Base-by-base conservation (phyloP, 1,139 yeast genomes). In the Hyphopichia wangnamkhiaoensis region DNA sequence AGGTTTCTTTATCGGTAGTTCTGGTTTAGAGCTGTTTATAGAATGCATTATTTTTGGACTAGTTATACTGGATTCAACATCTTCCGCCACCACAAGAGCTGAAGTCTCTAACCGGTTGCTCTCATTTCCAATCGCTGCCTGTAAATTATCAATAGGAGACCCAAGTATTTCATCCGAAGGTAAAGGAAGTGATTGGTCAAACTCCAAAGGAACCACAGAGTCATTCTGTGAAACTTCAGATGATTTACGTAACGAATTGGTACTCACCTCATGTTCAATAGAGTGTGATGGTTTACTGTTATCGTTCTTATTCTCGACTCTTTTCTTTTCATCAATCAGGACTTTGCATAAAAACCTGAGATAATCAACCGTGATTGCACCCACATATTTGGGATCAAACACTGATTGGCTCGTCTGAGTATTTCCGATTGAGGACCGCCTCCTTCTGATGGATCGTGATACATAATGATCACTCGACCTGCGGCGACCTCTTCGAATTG, bases 301-400 rank as follows among this genome's bases (percentile, higher is more conserved):
- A 9, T 9, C 14, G 13, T 14, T 25, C n/a, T 10, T 7, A 5
- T 25, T 10, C 24, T 21, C 24, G 28, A 25, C 13, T 52, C 59
- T 27, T 42, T 48, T 41, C 30, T 47, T 46, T 34, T 58, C 61
- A 20, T 56, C 56, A 6, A 59, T 45, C 43, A 61, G 59, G 1
- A 66, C 65, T 35, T 58, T 54, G 39, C 75, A 68, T 36, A 70
- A 61, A 24, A 59, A 60, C 33, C 66, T 50, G 35, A 71, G 53
- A 37, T 65, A 71, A 33, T 68, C 74, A 5, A 65, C 52, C 0
- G 75, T 69, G 5, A 71, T 56, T 1, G 74, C 69, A 0, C 76
- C 76, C 6, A 57, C 52, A 44, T 70, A 70, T 10, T 54, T 58
- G 0, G 65, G 55, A 29, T 65, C 65, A 38, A 55, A 68, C 0